Base-by-base conservation (phyloP, 2,329 filamentous ascomycete species). In the Cladophialophora carrionii region DNA sequence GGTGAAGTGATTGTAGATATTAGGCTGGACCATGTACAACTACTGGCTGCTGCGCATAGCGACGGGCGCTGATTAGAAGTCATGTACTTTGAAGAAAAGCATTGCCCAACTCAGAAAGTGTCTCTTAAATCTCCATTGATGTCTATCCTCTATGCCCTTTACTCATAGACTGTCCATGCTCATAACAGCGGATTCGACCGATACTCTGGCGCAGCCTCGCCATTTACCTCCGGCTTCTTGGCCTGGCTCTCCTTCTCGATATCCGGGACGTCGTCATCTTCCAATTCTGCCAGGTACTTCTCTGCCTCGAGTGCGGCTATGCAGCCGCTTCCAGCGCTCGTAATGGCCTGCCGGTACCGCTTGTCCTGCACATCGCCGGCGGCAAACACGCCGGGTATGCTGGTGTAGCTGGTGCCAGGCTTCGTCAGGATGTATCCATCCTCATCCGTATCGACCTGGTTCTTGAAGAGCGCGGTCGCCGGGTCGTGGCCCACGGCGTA, bases 291-390 rank as follows among this genome's bases (percentile, higher is more conserved):
- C 61, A 99, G 82, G 82, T 86, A 97, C 79, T 96, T 96, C 81
- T 99, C 95, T 9, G 94, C 94, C 76, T 99, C 95, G 61, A 99
- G 86, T 10, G 94, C 95, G 60, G 95, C 95, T 82, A 97, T 89
- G 79, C 95, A 99, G 69, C 95, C 95, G 67, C 93, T 92, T 66
- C 93, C 94, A 73, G 95, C 95, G 81, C 93, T 97, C 70, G 95
- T 99, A 71, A 99, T 96, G 54, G 95, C 95, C 82, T 99, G 95
- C 77, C 95, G 87, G 79, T 99, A 99, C 76, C 89, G 88, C 88
- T 98, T 99, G 78, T 99, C 96, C 83, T 99, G 95, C 9, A 99
- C 96, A 76, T 99, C 95, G 70, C 95, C 95, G 9, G 94, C 95
- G 43, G 95, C 95, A 76, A 97, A 99, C 22, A 99, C 92, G 77